These are phyloP conservation scores for Candida maltosa DNA, from an alignment of 805 yeast genomes.

Conservation along the genomic window DNA sequence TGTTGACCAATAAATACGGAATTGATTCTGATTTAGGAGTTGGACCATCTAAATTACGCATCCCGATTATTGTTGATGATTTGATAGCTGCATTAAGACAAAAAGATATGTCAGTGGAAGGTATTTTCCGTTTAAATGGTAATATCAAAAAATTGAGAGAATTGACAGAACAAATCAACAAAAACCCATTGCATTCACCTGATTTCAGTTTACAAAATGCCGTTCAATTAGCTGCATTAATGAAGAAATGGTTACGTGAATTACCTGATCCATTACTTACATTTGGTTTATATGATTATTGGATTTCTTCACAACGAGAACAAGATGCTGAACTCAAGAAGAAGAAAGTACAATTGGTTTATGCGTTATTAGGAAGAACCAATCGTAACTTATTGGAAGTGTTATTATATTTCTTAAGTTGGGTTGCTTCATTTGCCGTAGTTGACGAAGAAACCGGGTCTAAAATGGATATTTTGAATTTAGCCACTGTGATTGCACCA, in stretches of 20 bases:
- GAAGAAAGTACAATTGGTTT: constrained; percentile 57
- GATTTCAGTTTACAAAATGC: constrained; percentile 74
- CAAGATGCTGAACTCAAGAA: constrained; percentile 44
- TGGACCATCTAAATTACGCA: constrained; percentile 73
- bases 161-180: constrained; percentile 70
- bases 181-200: constrained; percentile 67
- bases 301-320: constrained; percentile 66
- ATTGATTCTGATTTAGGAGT: constrained; percentile 81
- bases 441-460: constrained; percentile 83
- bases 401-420: constrained; percentile 75
- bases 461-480: constrained; percentile 92
- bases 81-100: constrained; percentile 77
- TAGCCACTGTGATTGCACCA: constrained; percentile 95
- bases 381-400: constrained; percentile 88
- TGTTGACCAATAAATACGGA: constrained; percentile 68
- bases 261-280: constrained; percentile 90
- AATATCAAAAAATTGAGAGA: constrained; percentile 80
- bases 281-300: constrained; percentile 66
- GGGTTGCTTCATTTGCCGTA: constrained; percentile 95
- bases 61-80: constrained; percentile 88
- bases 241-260: constrained; percentile 89
- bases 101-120: constrained; percentile 93
- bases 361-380: constrained; percentile 74
- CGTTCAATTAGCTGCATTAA: constrained; percentile 86
- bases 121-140: constrained; percentile 94